Conservation (phyloP, 2,329 filamentous ascomycete species). For the Allantophomopsis cytisporea region DNA sequence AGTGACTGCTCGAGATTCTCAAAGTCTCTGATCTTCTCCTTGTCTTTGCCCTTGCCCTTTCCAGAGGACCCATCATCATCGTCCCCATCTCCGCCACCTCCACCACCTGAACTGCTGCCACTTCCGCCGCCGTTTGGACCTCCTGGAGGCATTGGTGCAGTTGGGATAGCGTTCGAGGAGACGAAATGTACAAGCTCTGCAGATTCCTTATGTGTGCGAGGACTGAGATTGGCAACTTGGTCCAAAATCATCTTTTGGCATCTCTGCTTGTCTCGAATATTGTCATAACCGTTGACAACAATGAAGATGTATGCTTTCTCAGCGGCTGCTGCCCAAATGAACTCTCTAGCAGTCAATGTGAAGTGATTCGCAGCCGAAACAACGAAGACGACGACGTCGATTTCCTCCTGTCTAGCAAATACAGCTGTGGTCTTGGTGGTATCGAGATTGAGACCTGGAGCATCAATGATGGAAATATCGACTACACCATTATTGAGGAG, state of each 20-base stretch:
- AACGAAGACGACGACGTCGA: constrained; percentile 96
- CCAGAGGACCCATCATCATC: constrained; percentile 36
- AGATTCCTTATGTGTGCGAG: constrained; percentile 83
- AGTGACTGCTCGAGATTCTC: constrained; percentile 79
- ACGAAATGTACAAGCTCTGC: constrained; percentile 94
- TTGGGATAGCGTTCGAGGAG: constrained; percentile 88
- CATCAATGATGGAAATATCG: constrained; percentile 94
- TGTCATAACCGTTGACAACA: constrained; percentile 94
- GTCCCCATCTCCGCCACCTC: constrained; percentile 25
- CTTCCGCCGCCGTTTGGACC: constrained; percentile 39
- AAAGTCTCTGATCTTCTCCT: constrained; percentile 82
- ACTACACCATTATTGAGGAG: constrained; percentile 95
- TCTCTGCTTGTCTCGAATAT: constrained; percentile 79
- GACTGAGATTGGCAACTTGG: constrained; percentile 78
- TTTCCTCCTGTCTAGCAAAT: constrained; percentile 94
- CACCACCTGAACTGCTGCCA: constrained; percentile 39
- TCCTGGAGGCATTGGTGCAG: constrained; percentile 43
- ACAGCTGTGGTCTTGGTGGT: constrained; percentile 95
- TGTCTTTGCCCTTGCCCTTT: constrained; percentile 55
- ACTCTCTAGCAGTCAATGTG: constrained; percentile 93
- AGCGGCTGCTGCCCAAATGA: constrained; percentile 86
- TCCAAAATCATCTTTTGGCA: constrained; percentile 90
- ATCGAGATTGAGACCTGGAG: constrained; percentile 88
- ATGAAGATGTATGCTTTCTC: constrained; percentile 99
- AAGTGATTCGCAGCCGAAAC: constrained; percentile 97